These are phyloP conservation scores for Chaetomium sp. DNA, from an alignment of 2,329 filamentous ascomycete genomes.

Conservation along the genomic window DNA sequence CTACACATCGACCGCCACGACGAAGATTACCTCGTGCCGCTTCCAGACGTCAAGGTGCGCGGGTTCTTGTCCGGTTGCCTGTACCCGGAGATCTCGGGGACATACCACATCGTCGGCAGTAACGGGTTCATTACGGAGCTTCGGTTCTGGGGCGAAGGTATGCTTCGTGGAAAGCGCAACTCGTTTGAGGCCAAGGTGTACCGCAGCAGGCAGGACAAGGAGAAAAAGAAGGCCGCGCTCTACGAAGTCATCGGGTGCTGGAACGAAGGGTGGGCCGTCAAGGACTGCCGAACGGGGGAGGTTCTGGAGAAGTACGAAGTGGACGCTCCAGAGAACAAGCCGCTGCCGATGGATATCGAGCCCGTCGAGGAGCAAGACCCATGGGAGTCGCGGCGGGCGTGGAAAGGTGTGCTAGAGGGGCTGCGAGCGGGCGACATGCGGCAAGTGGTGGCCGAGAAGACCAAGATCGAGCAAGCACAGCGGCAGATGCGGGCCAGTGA, in stretches of 20 bases:
- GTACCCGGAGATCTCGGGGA: conserved; percentile 43
- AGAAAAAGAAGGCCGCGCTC: conserved; percentile 17
- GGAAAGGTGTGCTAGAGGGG: conserved; percentile 67
- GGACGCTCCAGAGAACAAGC: conserved; percentile 29
- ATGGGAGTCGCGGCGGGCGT: conserved; percentile 73
- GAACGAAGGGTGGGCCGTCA: conserved; percentile 37
- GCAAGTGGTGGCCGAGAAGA: conserved; percentile 63
- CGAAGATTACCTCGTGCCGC: conserved; percentile 44
- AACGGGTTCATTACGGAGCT: conserved; percentile 42
- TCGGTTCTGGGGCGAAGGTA: conserved; percentile 40
- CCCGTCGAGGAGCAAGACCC: conserved; percentile 67
- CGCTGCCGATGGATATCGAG: conserved; percentile 30
- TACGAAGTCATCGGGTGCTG: conserved; percentile 37
- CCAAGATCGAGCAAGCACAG: conserved; percentile 75
- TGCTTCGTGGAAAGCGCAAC: conserved; percentile 41
- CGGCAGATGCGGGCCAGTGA: conserved; percentile 66
- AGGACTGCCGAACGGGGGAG: conserved; percentile 29
- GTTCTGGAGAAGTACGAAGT: conserved; percentile 33
- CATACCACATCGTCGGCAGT: conserved; percentile 40
- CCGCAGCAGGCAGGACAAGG: conserved; percentile 14
- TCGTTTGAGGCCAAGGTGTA: conserved; percentile 40
- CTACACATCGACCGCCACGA: conserved; percentile 43
- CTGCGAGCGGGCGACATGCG: conserved; percentile 72
- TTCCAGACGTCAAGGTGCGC: conserved; percentile 42
- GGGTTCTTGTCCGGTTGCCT: conserved; percentile 42